phyloP scores from a whole-genome alignment of 2,329 filamentous ascomycete genomes.

The Aspergillus ochraceoroseus region DNA sequence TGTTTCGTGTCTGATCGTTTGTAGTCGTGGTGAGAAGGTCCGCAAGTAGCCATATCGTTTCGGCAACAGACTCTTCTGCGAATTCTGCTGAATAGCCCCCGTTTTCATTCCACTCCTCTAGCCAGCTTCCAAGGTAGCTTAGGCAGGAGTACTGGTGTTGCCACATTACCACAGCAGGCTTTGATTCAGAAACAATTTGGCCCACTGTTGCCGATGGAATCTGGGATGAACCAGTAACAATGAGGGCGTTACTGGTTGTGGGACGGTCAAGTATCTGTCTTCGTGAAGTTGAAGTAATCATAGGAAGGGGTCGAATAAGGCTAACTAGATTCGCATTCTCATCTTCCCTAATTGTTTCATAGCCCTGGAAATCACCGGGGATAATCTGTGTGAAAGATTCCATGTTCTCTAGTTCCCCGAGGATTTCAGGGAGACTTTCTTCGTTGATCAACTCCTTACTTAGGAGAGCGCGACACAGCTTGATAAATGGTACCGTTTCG shows the following conservation, averaged over 20 bases:
- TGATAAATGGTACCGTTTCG: constrained; percentile 74
- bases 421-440: constrained; percentile 51
- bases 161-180: constrained; percentile 70
- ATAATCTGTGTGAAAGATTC: constrained; percentile 72
- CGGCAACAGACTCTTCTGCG: constrained; percentile 59
- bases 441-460: constrained; percentile 43
- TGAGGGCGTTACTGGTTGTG: constrained; percentile 29
- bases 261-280: constrained; percentile 22
- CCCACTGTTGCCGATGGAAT: constrained; percentile 41
- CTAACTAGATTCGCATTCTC: constrained; percentile 76
- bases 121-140: constrained; percentile 68
- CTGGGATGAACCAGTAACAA: constrained; percentile 36
- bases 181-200: constrained; percentile 69
- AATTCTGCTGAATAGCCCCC: constrained; percentile 53
- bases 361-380: constrained; percentile 66
- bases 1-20: constrained; percentile 24
- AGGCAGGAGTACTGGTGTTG: constrained; percentile 71
- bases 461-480: constrained; percentile 62
- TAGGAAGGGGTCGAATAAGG: constrained; percentile 55
- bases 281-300: constrained; percentile 34
- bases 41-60: constrained; percentile 69
- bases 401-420: constrained; percentile 63
- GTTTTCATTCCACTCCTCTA: constrained; percentile 45
- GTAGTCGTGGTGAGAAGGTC: constrained; percentile 56
- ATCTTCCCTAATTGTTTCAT: constrained; percentile 75